Conservation (phyloP, 306 rosid species). For the Crataegus laevigata region DNA sequence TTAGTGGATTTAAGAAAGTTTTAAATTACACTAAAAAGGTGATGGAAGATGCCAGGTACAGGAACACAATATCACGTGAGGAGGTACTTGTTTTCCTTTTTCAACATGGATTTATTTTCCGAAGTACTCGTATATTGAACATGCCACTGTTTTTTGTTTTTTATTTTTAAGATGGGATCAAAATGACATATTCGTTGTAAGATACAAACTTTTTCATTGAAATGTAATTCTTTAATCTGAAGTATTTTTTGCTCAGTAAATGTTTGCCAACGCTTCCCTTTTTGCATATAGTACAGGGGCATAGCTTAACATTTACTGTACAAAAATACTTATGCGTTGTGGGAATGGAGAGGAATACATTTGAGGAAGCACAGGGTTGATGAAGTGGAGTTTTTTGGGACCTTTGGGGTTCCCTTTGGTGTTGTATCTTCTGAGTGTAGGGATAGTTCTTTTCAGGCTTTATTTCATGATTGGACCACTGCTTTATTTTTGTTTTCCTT, state of each 20-base stretch:
- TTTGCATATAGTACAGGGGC: not conserved
- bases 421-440: not conserved
- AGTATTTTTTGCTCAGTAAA: not conserved
- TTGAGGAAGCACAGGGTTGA: not conserved
- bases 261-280: not conserved
- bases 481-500: not conserved
- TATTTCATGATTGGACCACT: not conserved
- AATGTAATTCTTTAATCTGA: not conserved
- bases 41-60: constrained; percentile 70
- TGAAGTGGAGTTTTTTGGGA: not conserved
- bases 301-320: not conserved
- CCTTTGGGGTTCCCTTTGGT: not conserved
- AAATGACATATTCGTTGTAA: too few relatives aligned
- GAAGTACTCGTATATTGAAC: not conserved
- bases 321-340: not conserved
- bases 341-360: not conserved
- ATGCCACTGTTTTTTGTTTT: not conserved
- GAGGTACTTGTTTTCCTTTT: constrained; percentile 52
- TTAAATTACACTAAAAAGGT: constrained; percentile 86
- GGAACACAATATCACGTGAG: constrained; percentile 77
- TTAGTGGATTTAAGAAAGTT: constrained; percentile 96
- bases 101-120: not conserved
- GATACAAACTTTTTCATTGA: too few relatives aligned
- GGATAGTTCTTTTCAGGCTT: not conserved
- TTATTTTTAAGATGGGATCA: not conserved